Evolutionary conservation across 352 stramenopile species (phyloP), one percentile per base, ranked within the genome.

Genomic region (Aphanomyces invadans): DNA sequence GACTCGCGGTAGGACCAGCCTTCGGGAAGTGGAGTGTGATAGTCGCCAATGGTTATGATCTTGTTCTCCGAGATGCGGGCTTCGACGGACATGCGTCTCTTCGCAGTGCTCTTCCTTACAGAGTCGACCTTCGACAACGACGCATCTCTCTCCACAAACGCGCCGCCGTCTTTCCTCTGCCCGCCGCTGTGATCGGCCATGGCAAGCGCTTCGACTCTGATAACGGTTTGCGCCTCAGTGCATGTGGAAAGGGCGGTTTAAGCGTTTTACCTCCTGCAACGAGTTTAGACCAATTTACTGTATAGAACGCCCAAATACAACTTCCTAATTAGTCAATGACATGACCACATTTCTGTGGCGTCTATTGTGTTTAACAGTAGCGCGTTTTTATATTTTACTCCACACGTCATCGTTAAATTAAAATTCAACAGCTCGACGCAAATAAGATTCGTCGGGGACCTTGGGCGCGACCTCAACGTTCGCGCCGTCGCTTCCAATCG

Each of bases 1-100:
- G 82, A 92, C 57, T 84, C 76, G 7, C 83, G 81, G 21, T 80
- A 90, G 1, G 81, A 80, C 86, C 86, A 95, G 12, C 80, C 86
- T 46, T 89, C 89, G 0, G 86, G 86, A 10, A 95, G 72, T 11
- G 59, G 59, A 33, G 59, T 53, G 42, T 65, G 59, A 31, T 65
- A 65, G 59, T 65, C 59, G 26, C 59, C 59, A n/a, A 65, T 39
- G 19, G 59, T 65, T 21, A 57, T 57, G 29, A 57, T 57, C 49
- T 57, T 57, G 25, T 57, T 57, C 49, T 57, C 49, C 25, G 49
- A 32, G 49, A 57, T 31, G 59, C 59, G 26, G 19, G 31, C 19
- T 36, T 65, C 46, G 17, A 29, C 11, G 10, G 26, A 39, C 31
- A 65, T 32, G 12, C 36, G 17, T 32, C 53, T 28, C 53, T 44